Base-by-base conservation (phyloP, 2,329 filamentous ascomycete genomes). In the Aspergillus sp. region DNA sequence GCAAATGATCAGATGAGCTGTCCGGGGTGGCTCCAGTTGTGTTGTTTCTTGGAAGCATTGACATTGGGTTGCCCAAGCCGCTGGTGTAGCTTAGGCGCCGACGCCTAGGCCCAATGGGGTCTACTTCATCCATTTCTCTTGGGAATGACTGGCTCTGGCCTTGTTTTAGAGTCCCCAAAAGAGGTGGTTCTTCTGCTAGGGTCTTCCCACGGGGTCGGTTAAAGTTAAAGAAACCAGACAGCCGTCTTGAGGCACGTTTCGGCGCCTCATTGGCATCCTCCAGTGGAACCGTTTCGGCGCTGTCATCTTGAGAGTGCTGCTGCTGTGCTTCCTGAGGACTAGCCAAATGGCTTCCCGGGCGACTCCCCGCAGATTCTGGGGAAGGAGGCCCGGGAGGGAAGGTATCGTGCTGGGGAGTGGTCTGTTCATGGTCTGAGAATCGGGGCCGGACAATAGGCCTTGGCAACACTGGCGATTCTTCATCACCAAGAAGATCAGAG, bases 131-230 rank as follows among this genome's bases (percentile, higher is more conserved):
- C 33, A 77, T 49, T 60, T 81, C 79, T 37, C 84, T 78, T 13
- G 86, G 86, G 67, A 87, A 82, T n/a, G 85, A 87, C 61, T 86
- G 85, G 59, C 84, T 87, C 61, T 87, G 84, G 1, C 80, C 79
- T 48, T 82, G 74, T 62, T 85, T 86, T 60, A 86, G 68, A n/a
- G 81, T 81, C 15, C 85, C 85, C 30, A 86, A 67, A 40, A 80
- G 70, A 42, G 83, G 83, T 3, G 84, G 82, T 33, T 86, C 82
- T 61, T 85, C 82, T 2, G 81, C 80, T 37, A 83, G 72, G 0
- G 84, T 85, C 74, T 87, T 88, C 4, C 83, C 83, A 60, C 85
- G 80, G 64, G 83, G 83, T 33, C 85, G 80, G 69, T 85, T 82
- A 57, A 84, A 82, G 59, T 76, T 75, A 61, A 86, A 85, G 12